Evolutionary conservation across 108 stramenopile genomes (phyloP).

Genomic region (Parietichytrium sp.): DNA sequence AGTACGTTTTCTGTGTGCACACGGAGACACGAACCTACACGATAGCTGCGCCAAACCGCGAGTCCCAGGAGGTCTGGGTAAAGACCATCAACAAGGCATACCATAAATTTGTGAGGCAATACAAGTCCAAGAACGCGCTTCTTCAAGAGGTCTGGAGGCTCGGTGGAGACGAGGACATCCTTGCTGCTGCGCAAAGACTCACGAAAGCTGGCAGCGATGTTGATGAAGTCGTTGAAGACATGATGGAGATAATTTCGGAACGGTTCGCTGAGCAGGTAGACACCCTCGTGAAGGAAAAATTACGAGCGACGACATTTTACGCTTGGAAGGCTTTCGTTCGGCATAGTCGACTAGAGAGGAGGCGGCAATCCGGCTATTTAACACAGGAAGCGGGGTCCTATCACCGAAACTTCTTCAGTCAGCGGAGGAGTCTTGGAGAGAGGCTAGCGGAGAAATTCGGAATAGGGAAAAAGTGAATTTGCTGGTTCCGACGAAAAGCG

Average conservation of each 20-base stretch:
- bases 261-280: neutral
- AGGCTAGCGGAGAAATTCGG: too few relatives aligned
- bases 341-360: too few relatives aligned
- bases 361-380: too few relatives aligned
- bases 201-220: neutral
- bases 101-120: neutral
- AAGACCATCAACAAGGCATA: conserved; percentile 4
- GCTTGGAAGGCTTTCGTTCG: conserved; percentile 28
- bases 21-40: neutral
- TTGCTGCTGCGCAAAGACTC: neutral
- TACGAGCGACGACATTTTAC: neutral
- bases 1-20: neutral
- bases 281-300: neutral
- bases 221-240: neutral
- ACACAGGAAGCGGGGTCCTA: too few relatives aligned
- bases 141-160: neutral
- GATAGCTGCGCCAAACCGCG: neutral
- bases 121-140: neutral
- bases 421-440: too few relatives aligned
- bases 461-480: too few relatives aligned
- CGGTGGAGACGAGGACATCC: neutral
- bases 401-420: too few relatives aligned
- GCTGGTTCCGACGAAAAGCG: too few relatives aligned
- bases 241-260: neutral
- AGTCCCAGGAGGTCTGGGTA: neutral